These are phyloP conservation scores for Gleditsia sinensis DNA, from an alignment of 306 rosid genomes.

Conservation along the genomic window DNA sequence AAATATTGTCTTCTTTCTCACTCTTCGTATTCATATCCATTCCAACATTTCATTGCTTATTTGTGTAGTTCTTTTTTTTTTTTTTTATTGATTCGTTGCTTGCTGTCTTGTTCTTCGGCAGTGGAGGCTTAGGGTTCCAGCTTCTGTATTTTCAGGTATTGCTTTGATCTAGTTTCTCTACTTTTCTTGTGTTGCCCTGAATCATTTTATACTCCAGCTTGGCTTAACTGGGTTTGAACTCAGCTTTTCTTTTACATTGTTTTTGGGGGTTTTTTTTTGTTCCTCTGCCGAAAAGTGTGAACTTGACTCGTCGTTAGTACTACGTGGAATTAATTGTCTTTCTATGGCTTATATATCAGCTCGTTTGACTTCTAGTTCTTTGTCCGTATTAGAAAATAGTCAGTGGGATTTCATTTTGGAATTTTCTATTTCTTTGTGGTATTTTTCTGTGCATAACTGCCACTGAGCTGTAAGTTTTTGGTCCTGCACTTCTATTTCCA, in stretches of 20 bases:
- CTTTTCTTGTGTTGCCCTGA: background rate
- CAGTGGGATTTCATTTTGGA: background rate
- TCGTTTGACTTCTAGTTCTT: conserved; percentile 24
- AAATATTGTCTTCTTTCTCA: background rate
- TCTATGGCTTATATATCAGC: background rate
- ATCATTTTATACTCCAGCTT: background rate
- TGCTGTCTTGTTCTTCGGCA: background rate
- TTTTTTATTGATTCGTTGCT: background rate
- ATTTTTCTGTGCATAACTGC: background rate
- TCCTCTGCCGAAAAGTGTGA: background rate
- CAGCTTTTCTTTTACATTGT: background rate
- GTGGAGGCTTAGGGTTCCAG: conserved; percentile 10
- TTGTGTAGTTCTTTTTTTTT: no score
- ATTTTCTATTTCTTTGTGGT: background rate
- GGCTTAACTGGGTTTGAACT: background rate
- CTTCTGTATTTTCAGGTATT: background rate
- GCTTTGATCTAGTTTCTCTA: background rate
- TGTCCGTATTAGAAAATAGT: background rate
- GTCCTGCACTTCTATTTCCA: conserved; percentile 1
- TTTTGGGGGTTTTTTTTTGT: background rate
- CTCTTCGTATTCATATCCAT: background rate
- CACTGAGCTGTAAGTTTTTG: conserved; percentile 6
- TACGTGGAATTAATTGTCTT: background rate
- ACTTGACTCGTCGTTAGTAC: background rate
- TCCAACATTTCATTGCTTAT: background rate